Conservation (phyloP, 371 early-diverging fungal species). For the Syncephalastrum racemosum region DNA sequence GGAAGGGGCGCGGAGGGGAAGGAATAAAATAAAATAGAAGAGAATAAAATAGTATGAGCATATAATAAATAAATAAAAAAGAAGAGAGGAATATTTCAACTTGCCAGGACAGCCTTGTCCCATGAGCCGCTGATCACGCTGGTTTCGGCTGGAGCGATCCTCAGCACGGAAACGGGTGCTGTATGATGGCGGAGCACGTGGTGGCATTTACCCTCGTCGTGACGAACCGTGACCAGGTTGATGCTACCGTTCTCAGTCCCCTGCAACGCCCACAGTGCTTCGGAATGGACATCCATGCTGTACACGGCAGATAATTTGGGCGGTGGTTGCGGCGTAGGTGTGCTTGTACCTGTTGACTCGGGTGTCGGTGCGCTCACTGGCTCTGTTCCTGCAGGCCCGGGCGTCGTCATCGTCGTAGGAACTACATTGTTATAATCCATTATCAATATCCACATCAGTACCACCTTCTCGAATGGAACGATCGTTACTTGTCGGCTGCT, state of each 20-base stretch:
- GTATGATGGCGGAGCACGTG: conserved; percentile 78
- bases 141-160: conserved; percentile 74
- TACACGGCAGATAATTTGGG: conserved; percentile 85
- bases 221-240: conserved; percentile 85
- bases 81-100: conserved; percentile 9
- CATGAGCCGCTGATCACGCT: conserved; percentile 89
- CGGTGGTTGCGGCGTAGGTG: conserved; percentile 17
- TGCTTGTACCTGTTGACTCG: no score
- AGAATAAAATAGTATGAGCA: not conserved
- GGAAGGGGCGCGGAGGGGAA: not conserved
- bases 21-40: not conserved
- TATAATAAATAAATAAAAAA: conserved; percentile 6
- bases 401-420: no score
- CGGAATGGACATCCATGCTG: conserved; percentile 89
- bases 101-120: conserved; percentile 80
- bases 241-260: conserved; percentile 85
- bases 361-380: no score
- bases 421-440: no score
- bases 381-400: no score
- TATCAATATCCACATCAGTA: no score
- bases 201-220: conserved; percentile 90
- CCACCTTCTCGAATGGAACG: no score
- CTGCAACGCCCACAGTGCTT: conserved; percentile 83
- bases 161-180: conserved; percentile 81
- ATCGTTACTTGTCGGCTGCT: conserved; percentile 34